Percentiles rank a stretch among this genome's conserved stretches.
Conservation (phyloP, 2,329 filamentous ascomycete genomes). For the Teratosphaeria zuluensis region DNA sequence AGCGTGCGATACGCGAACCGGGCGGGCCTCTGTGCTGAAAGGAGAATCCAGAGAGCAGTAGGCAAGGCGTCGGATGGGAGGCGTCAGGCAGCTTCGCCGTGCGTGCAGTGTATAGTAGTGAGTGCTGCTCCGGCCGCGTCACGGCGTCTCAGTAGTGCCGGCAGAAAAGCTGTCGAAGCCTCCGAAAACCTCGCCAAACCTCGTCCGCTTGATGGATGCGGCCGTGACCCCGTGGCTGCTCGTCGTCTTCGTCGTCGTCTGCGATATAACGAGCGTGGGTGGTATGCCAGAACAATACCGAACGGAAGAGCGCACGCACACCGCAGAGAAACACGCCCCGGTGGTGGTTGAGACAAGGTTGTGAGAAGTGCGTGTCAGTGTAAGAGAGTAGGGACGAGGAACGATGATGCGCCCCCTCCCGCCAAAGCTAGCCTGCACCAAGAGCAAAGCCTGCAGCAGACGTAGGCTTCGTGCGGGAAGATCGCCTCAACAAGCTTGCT, state of each 20-base stretch:
- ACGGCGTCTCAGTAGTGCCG: background rate
- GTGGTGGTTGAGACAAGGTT: background rate
- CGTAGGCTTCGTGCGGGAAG: no score
- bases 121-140: background rate
- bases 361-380: background rate
- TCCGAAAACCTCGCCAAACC: background rate
- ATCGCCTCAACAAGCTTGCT: background rate
- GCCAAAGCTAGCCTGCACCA: background rate
- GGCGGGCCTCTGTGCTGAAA: constrained; percentile 1
- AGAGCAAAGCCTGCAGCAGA: no score
- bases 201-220: background rate
- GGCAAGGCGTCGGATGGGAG: background rate
- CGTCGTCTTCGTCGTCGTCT: background rate
- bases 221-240: background rate
- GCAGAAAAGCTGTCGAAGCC: background rate
- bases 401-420: background rate
- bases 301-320: background rate
- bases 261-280: background rate
- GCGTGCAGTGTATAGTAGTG: background rate
- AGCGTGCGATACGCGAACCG: constrained; percentile 5
- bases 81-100: background rate
- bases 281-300: background rate
- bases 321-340: background rate
- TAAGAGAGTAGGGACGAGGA: background rate
- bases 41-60: background rate